phyloP scores from a whole-genome alignment of 495 filamentous ascomycete species.

The Cetradonia linearis region DNA sequence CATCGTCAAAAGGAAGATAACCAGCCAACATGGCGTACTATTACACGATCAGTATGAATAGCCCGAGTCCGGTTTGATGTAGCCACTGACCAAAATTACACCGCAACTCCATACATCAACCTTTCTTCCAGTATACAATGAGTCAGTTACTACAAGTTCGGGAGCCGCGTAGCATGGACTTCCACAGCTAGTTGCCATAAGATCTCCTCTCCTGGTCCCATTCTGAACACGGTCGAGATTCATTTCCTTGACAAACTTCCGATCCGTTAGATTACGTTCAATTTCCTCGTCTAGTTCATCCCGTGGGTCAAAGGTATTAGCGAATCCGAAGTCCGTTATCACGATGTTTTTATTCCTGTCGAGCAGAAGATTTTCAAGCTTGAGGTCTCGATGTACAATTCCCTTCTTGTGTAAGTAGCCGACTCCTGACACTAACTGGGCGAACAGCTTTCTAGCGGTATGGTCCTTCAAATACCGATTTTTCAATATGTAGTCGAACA shows the following conservation, averaged over 20 bases:
- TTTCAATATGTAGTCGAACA: slow-evolving; percentile 97
- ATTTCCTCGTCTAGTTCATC: slow-evolving; percentile 87
- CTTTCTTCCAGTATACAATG: slow-evolving; percentile 91
- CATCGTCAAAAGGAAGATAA: slow-evolving; percentile 98
- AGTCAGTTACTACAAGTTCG: slow-evolving; percentile 95
- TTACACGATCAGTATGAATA: slow-evolving; percentile 9
- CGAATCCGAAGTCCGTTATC: slow-evolving; percentile 98
- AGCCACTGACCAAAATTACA: slow-evolving; percentile 79
- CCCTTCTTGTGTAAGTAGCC: slow-evolving; percentile 98
- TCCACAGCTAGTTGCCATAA: slow-evolving; percentile 51
- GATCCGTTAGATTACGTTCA: slow-evolving; percentile 74
- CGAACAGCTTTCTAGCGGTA: slow-evolving; percentile 81
- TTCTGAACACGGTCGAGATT: slow-evolving; percentile 73
- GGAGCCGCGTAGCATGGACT: slow-evolving; percentile 87
- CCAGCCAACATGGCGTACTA: slow-evolving; percentile 99
- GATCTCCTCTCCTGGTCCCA: slow-evolving; percentile 61
- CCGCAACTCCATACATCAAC: slow-evolving; percentile 99
- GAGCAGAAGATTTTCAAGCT: slow-evolving; percentile 90
- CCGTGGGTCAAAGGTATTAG: slow-evolving; percentile 85
- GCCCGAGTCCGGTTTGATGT: neutral
- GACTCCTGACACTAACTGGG: slow-evolving; percentile 91
- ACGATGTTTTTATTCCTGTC: slow-evolving; percentile 98
- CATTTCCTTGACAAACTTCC: slow-evolving; percentile 71
- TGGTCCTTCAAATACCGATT: slow-evolving; percentile 93
- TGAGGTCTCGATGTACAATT: slow-evolving; percentile 95